Base-by-base conservation (phyloP, 176 grass and related monocot genomes). In the Phragmites australis region DNA sequence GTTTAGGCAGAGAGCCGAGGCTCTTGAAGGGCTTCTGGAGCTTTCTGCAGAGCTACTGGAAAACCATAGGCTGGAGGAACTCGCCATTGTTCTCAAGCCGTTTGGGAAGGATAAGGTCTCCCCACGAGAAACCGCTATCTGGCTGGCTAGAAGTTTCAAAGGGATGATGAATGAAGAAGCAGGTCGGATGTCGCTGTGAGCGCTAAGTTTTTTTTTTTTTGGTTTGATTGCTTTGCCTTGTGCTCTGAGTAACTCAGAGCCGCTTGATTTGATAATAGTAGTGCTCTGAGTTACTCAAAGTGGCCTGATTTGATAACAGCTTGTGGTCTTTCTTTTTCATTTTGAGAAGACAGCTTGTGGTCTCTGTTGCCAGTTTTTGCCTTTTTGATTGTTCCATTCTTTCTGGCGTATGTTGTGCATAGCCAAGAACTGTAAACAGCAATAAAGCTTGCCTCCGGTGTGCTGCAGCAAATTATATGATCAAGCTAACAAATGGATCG, bases 41-140 rank as follows among this genome's bases (percentile, higher is more conserved):
- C 88, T 99, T 43, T 99, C 96, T 0, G 96, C 96, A 0, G 96
- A 95, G 19, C 83, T 99, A 39, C 84, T 99, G 71, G 88, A 94
- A 45, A 85, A 76, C 77, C 89, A 88, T 65, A 88, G 93, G 55
- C 43, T 99, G 39, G 90, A 93, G 79, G 96, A 99, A 17, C 91
- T 99, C n/a, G 70, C 92, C 2, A 94, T 99, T 54, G 93, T 99
- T 89, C 78, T 99, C n/a, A 95, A 93, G 83, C 96, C 96, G 2
- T 99, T 99, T 51, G 96, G 96, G 69, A 99, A 99, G 84, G 85
- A 86, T 46, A 99, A 99, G 88, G 96, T 99, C 10, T 99, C 96
- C 16, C 96, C 93, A 6, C 58, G 96, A 88, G 96, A 99, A 81
- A 99, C 96, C 0, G 93, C 93, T 0, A 99, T 99, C 51, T 99